phyloP scores from a whole-genome alignment of 1,284 basidiomycete genomes.

The Malassezia vespertilionis region DNA sequence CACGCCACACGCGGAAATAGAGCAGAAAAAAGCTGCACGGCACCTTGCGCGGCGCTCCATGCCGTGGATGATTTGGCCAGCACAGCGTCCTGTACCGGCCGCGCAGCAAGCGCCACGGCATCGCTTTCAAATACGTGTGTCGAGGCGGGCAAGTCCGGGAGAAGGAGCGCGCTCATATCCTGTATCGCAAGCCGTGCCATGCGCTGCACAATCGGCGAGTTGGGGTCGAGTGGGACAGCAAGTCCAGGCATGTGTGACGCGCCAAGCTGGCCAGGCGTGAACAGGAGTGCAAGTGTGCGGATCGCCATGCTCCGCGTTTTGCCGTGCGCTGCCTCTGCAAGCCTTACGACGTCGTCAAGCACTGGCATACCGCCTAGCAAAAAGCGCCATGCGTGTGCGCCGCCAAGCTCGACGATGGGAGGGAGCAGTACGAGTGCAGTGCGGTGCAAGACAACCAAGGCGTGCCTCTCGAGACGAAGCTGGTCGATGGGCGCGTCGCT shows the following conservation, averaged over 20 bases:
- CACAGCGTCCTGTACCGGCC: constrained; percentile 21
- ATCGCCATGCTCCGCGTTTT: constrained; percentile 12
- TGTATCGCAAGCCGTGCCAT: constrained; percentile 20
- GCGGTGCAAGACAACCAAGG: constrained; percentile 16
- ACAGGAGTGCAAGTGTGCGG: constrained; percentile 20
- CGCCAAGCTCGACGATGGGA: constrained; percentile 16
- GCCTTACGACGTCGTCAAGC: constrained; percentile 20
- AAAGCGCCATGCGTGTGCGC: constrained; percentile 13
- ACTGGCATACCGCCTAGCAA: constrained; percentile 11
- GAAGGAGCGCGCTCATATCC: constrained; percentile 7
- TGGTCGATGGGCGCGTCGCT: constrained; percentile 14
- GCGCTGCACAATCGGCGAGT: constrained; percentile 20
- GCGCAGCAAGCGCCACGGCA: constrained; percentile 15
- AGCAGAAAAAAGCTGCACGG: constrained; percentile 17
- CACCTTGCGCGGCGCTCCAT: constrained; percentile 15
- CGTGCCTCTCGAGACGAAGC: constrained; percentile 17
- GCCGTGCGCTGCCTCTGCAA: neutral
- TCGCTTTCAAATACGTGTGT: constrained; percentile 31
- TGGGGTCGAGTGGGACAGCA: constrained; percentile 24
- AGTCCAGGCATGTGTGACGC: neutral
- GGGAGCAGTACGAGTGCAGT: constrained; percentile 21
- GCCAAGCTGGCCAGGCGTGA: constrained; percentile 3
- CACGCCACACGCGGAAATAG: constrained; percentile 21
- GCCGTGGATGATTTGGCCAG: constrained; percentile 15
- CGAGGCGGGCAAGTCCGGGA: constrained; percentile 4